Evolutionary conservation across 148 eudicot genomes (phyloP), one percentile per base, ranked within the genome.

Genomic region (Gaultheria prostrata): DNA sequence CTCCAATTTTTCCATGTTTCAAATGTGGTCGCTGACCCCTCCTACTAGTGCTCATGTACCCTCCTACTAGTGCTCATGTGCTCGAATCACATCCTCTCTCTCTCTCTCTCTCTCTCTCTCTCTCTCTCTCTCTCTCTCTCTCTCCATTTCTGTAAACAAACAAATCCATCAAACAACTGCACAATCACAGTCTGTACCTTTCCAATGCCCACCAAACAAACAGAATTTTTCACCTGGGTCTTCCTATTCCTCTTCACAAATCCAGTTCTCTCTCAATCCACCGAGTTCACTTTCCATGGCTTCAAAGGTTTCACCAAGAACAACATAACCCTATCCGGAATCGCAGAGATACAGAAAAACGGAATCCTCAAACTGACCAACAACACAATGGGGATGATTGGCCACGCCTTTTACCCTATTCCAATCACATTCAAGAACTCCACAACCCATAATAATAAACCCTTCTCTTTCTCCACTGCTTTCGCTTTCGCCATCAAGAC

Each of bases 311-410:
- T 8, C 2, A 59, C 20, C 45, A 33, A 71, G 45, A 17, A 71
- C 75, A 86, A 78, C 85, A 76, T 88, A 77, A 86, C 54, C 78
- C 65, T 88, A 24, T 45, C 45, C 35, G 86, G 80, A 39, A 33
- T 24, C 8, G 86, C 90, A 18, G 48, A 14, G 80, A 24, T 86
- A 18, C 59, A 49, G 20, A 67, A 77, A 39, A 80, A 86, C 61
- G 90, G 86, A 21, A 51, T 89, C 54, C 81, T 91, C 10, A 71
- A 75, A 30, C 83, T 91, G 39, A 91, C 93, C 74, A 89, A 86
- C 76, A 77, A 81, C 1, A 77, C 85, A 10, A 57, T 20, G 13
- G 51, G 77, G 10, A 1, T 59, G 11, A 73, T 69, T 30, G 91
- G 93, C 6, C 93, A 88, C 48, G 91, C 87, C 46, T 89, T 89